Conservation (phyloP, 257 asterid species). For the Cruciata laevipes region DNA sequence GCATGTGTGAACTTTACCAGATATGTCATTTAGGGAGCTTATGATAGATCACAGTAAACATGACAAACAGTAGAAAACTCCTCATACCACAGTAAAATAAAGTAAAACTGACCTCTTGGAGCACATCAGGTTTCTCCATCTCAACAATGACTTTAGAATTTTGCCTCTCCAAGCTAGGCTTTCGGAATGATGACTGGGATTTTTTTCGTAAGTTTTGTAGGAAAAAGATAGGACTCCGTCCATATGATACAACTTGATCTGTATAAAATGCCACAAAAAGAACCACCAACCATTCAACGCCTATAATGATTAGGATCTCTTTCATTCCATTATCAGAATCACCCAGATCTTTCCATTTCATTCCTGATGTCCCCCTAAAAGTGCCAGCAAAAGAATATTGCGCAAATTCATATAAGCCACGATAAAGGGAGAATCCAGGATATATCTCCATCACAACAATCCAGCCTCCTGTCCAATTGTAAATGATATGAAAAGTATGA, state of each 20-base stretch:
- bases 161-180: constrained; percentile 55
- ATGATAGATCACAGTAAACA: background rate
- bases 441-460: constrained; percentile 73
- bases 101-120: constrained; percentile 58
- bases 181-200: constrained; percentile 47
- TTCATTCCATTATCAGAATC: constrained; percentile 68
- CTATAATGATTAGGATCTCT: constrained; percentile 57
- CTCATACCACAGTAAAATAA: background rate
- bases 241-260: constrained; percentile 69
- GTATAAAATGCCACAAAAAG: constrained; percentile 59
- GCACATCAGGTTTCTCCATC: constrained; percentile 74
- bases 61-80: background rate
- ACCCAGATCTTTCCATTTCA: constrained; percentile 77
- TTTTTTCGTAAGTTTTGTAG: constrained; percentile 40
- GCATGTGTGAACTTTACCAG: background rate
- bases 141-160: constrained; percentile 65
- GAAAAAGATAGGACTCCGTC: constrained; percentile 60
- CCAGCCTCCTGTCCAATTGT: constrained; percentile 62
- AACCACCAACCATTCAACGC: constrained; percentile 77
- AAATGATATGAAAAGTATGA: constrained; percentile 7
- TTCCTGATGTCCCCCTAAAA: constrained; percentile 84
- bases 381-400: constrained; percentile 60
- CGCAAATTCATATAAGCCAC: constrained; percentile 80
- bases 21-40: background rate
- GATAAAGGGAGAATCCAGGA: constrained; percentile 89